Conservation (phyloP, 106 monocot species). For the Cymbidium sinense region DNA sequence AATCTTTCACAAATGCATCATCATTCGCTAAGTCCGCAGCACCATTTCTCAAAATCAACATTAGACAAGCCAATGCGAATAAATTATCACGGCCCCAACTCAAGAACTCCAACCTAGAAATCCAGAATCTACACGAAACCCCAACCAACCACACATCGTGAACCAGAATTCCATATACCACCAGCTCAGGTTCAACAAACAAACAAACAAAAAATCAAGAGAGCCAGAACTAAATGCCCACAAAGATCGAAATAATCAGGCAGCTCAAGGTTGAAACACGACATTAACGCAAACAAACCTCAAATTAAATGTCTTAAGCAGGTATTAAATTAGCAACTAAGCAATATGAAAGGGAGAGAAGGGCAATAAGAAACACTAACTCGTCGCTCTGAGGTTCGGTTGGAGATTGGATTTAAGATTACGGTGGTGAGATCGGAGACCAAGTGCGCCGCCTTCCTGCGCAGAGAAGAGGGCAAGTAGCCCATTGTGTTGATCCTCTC, state of each 20-base stretch:
- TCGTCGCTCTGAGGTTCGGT: constrained; percentile 38
- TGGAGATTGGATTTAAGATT: constrained; percentile 89
- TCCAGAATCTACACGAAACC: no score
- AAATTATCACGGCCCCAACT: neutral
- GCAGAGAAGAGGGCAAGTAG: constrained; percentile 20
- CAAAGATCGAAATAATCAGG: neutral
- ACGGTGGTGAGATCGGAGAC: constrained; percentile 88
- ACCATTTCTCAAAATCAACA: neutral
- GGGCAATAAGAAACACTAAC: constrained; percentile 21
- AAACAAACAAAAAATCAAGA: neutral
- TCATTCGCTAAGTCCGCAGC: neutral
- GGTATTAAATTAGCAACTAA: neutral
- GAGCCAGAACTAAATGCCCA: neutral
- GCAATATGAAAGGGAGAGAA: neutral
- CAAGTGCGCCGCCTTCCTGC: constrained; percentile 81
- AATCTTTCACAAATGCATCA: neutral
- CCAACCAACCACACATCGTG: neutral
- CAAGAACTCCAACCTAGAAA: neutral
- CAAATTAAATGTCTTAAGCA: neutral
- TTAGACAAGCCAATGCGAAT: neutral
- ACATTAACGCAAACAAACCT: neutral
- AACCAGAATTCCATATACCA: neutral
- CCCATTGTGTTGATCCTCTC: constrained; percentile 4
- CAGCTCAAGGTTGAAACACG: neutral
- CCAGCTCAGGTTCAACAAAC: neutral